Percentiles rank a stretch among this genome's conserved stretches.
Conservation (phyloP, 345 rosid genomes). For the Rhizophora mangle region DNA sequence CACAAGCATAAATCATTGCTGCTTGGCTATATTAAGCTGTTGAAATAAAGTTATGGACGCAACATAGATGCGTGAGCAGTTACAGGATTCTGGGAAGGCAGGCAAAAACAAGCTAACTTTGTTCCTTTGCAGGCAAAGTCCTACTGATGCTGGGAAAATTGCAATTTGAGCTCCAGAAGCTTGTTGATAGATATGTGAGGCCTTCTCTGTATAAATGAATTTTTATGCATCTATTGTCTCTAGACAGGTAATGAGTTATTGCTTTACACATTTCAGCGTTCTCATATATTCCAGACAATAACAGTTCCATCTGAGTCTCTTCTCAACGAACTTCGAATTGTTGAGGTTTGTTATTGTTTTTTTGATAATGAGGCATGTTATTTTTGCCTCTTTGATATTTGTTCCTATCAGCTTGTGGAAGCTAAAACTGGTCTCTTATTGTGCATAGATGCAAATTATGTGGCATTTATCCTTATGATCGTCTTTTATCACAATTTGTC, state of each 20-base stretch:
- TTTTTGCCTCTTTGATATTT: slow-evolving; percentile 17
- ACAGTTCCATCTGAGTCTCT: slow-evolving; percentile 90
- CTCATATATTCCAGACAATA: slow-evolving; percentile 70
- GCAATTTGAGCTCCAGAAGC: slow-evolving; percentile 85
- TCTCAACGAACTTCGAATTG: slow-evolving; percentile 81
- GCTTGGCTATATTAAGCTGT: no score
- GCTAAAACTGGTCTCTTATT: background rate
- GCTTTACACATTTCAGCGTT: slow-evolving; percentile 54
- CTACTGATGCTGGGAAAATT: slow-evolving; percentile 74
- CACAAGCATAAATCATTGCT: no score
- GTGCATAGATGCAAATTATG: background rate
- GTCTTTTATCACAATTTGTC: background rate
- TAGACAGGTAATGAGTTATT: slow-evolving; percentile 11
- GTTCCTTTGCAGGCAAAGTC: slow-evolving; percentile 55
- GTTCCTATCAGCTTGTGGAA: background rate
- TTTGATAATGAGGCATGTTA: slow-evolving; percentile 52
- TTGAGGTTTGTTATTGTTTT: slow-evolving; percentile 68
- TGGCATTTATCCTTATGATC: background rate
- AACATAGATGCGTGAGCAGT: background rate
- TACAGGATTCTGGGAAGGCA: background rate
- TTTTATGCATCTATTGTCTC: background rate
- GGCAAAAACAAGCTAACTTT: slow-evolving; percentile 2
- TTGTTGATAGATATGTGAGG: slow-evolving; percentile 91
- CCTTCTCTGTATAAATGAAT: slow-evolving; percentile 4
- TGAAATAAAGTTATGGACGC: no score